phyloP scores from a whole-genome alignment of 306 rosid genomes.

The Begonia fuchsioides region DNA sequence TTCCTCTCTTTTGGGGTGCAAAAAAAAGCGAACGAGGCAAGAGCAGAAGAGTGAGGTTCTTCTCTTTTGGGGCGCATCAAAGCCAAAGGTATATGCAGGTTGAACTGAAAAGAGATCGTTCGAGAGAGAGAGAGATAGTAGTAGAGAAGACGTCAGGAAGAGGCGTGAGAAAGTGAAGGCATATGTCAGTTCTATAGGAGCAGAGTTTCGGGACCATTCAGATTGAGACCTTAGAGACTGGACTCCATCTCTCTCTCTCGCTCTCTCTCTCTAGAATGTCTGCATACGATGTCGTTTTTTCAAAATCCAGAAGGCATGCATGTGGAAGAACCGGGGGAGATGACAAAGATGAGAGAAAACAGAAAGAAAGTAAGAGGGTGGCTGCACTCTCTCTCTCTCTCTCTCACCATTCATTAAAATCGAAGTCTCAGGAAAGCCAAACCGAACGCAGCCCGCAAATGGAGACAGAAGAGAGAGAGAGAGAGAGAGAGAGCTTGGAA shows the following conservation, averaged over 20 bases:
- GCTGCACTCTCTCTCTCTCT: not conserved
- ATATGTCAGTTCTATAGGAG: not conserved
- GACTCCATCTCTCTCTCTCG: not conserved
- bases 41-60: not conserved
- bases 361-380: not conserved
- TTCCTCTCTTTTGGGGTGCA: not conserved
- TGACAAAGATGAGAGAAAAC: not conserved
- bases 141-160: not conserved
- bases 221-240: not conserved
- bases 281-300: not conserved
- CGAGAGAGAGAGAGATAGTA: not conserved
- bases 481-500: too few relatives aligned
- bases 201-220: conserved; percentile 1
- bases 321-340: not conserved
- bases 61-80: not conserved
- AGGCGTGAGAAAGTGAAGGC: conserved; percentile 2
- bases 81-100: not conserved
- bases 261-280: too few relatives aligned
- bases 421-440: too few relatives aligned
- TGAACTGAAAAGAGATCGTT: not conserved
- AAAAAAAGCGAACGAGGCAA: not conserved
- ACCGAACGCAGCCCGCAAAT: too few relatives aligned
- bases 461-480: too few relatives aligned
- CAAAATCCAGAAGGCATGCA: not conserved
- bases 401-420: not conserved